phyloP scores from a whole-genome alignment of 1,139 yeast genomes.

The Taiozyma sp. region DNA sequence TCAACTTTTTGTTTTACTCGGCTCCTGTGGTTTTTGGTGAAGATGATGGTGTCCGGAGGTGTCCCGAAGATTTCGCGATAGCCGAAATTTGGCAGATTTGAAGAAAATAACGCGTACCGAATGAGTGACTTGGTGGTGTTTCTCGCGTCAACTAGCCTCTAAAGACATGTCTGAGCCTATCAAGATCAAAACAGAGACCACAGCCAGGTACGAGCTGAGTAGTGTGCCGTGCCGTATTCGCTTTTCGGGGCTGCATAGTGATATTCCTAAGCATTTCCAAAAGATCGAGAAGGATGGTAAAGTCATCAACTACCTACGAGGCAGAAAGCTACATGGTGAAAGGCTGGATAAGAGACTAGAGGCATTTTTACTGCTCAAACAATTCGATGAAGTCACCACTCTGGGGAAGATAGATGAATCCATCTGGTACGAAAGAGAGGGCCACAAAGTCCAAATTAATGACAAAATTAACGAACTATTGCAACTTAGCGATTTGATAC shows the following conservation, averaged over 20 bases:
- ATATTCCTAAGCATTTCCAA: constrained; percentile 12
- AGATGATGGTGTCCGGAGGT: neutral
- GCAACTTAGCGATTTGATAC: constrained; percentile 18
- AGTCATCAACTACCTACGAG: constrained; percentile 18
- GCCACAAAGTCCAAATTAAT: constrained; percentile 10
- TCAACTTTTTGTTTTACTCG: neutral
- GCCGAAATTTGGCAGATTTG: neutral
- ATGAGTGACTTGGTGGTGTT: no score
- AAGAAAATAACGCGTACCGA: neutral
- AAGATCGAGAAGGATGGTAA: constrained; percentile 5
- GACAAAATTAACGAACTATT: constrained; percentile 18
- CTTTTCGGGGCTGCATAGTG: constrained; percentile 10
- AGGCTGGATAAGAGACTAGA: constrained; percentile 4
- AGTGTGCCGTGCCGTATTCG: constrained; percentile 16
- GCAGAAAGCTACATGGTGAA: constrained; percentile 21
- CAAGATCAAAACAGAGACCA: neutral
- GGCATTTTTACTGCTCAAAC: constrained; percentile 12
- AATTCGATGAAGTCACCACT: constrained; percentile 18
- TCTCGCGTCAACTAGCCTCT: neutral
- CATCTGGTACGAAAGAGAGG: constrained; percentile 24
- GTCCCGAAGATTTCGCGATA: no score
- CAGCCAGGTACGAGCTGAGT: constrained; percentile 5
- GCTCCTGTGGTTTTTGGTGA: neutral
- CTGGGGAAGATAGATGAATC: constrained; percentile 12
- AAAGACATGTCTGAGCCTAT: neutral